A percentile compares a stretch with the other conserved stretches of the same genome.
phyloP scores from a whole-genome alignment of 192 early-diverging fungal species.

The Cladochytrium replicatum region DNA sequence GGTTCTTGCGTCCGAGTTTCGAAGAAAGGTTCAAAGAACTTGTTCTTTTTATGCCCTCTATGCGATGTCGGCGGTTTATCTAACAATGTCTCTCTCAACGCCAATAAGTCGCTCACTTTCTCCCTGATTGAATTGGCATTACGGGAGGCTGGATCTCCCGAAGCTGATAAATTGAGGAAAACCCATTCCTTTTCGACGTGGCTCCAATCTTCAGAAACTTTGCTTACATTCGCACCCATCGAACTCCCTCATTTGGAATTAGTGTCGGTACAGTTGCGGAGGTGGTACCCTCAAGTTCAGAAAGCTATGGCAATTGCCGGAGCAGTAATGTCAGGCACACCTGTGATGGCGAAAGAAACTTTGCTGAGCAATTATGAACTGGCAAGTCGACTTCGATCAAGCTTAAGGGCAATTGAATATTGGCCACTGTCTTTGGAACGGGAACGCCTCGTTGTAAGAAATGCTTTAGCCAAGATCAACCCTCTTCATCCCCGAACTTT shows the following conservation, averaged over 20 bases:
- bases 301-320: no score
- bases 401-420: not conserved
- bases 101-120: conserved; percentile 4
- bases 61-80: conserved; percentile 15
- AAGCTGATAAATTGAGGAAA: conserved; percentile 2
- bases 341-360: no score
- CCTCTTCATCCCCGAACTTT: no score
- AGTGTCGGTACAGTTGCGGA: no score
- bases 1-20: conserved; percentile 16
- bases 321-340: no score
- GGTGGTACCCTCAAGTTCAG: no score
- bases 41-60: conserved; percentile 17
- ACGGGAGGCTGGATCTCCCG: conserved; percentile 9
- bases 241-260: no score
- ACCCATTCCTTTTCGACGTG: not conserved
- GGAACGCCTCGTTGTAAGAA: conserved; percentile 2
- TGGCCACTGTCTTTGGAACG: conserved; percentile 3
- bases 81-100: conserved; percentile 12
- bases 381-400: not conserved
- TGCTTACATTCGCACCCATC: no score
- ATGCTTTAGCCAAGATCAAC: no score
- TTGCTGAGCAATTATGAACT: no score
- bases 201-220: not conserved
- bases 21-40: conserved; percentile 18
- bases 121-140: conserved; percentile 8